Evolutionary conservation across 805 yeast species (phyloP), one percentile per base, ranked within the genome.

Genomic region (Metschnikowia orientalis): DNA sequence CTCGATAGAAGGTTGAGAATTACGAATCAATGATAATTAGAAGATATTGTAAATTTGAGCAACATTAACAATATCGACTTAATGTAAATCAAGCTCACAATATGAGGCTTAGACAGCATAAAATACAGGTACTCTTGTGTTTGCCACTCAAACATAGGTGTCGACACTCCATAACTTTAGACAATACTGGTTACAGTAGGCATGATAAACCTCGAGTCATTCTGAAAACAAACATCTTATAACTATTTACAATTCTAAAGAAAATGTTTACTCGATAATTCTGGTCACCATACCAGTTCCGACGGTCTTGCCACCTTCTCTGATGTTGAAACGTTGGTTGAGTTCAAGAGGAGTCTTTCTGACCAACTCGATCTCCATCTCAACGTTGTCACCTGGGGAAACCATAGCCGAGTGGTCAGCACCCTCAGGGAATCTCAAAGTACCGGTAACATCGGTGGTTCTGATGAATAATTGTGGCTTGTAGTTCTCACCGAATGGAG

Each of bases 241-340:
- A 32, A 16, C 30, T 32, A 32, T 26, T 26, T 26, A 32, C 30
- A 32, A 32, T 24, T 17, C 16, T 21, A 12, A 6, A 19, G 20
- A 17, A 22, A 21, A 11, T 16, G 37, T 28, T 56, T 72, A 77
- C 62, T 81, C 90, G 47, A 85, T 63, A 63, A 87, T 80, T 69
- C 95, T 81, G 55, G 98, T 92, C 54, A 92, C 78, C 73, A 92
- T 73, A 74, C 98, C 98, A 50, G 98, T 92, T 68, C 96, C 98
- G 50, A 92, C 97, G 48, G 98, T 92, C 73, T 83, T 85, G 63
- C 97, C 97, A 71, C 97, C 97, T 74, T 92, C 98, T 80, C 98
- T 92, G 64, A 92, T 76, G 80, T 92, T 92, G 83, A 92, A 92
- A 71, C 97, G 85, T 75, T 89, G 96, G 64, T 95, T 95, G 54